Conservation (phyloP, 192 early-diverging fungal species). For the Coemansia aciculifera region DNA sequence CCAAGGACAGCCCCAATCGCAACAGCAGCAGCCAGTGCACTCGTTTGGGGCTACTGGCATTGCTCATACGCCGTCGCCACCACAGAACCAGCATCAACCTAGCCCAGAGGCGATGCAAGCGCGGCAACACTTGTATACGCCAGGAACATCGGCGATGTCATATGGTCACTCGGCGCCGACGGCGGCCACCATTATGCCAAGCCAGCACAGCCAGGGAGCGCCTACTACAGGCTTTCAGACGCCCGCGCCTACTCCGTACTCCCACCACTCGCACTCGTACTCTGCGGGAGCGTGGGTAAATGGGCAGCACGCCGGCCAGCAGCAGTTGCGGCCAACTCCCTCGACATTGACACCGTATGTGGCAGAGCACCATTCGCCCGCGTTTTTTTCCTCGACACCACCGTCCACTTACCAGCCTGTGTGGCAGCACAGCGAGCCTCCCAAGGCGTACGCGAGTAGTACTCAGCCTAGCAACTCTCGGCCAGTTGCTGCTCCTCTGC, state of each 20-base stretch:
- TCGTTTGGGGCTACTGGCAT: not conserved
- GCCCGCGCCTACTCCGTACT: slow-evolving; percentile 4
- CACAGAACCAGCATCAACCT: not conserved
- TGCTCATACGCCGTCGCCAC: not conserved
- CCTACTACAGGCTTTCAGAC: not conserved
- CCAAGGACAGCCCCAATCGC: slow-evolving; percentile 2
- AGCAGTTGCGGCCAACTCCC: slow-evolving; percentile 3
- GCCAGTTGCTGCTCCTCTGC: not conserved
- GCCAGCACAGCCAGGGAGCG: not conserved
- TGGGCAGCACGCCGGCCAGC: not conserved
- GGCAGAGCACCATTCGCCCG: not conserved
- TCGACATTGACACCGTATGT: not conserved
- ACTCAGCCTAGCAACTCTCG: not conserved
- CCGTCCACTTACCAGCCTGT: slow-evolving; percentile 20
- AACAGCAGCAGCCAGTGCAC: slow-evolving; percentile 1
- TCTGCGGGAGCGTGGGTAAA: not conserved
- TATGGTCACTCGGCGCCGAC: not conserved
- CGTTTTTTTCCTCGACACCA: slow-evolving; percentile 1
- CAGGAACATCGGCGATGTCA: not conserved
- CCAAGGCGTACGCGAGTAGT: slow-evolving; percentile 13
- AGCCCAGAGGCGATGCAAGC: not conserved
- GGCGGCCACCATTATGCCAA: not conserved
- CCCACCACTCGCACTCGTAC: slow-evolving; percentile 13
- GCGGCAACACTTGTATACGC: not conserved
- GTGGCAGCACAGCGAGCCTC: slow-evolving; percentile 48